phyloP scores from a whole-genome alignment of 1,284 basidiomycete species.

The Austroboletus niveus region DNA sequence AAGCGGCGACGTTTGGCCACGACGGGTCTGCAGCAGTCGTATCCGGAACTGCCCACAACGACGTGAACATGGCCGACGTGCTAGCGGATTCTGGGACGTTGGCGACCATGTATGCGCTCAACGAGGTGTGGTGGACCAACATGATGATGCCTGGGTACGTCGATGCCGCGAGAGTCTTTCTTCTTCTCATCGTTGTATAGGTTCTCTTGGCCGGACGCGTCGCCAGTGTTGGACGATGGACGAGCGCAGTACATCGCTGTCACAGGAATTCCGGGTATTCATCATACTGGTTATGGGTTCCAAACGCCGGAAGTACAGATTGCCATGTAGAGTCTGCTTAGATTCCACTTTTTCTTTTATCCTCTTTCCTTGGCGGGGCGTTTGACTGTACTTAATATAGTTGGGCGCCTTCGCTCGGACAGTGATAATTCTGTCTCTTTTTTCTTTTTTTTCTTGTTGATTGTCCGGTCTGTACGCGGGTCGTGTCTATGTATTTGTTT shows the following conservation, averaged over 20 bases:
- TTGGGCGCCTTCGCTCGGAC: too few relatives aligned
- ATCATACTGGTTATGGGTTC: conserved; percentile 22
- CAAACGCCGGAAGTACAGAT: conserved; percentile 21
- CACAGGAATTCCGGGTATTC: conserved; percentile 19
- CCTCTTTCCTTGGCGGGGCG: too few relatives aligned
- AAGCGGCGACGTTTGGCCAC: too few relatives aligned
- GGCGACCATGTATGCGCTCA: conserved; percentile 69
- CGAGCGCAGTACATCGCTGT: not conserved
- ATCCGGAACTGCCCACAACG: conserved; percentile 24
- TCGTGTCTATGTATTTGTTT: too few relatives aligned
- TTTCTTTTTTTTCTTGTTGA: too few relatives aligned
- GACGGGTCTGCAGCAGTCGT: not conserved
- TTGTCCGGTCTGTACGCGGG: too few relatives aligned
- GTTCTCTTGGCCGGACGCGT: conserved; percentile 33
- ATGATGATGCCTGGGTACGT: conserved; percentile 80
- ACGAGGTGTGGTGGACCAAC: conserved; percentile 69
- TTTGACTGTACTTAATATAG: too few relatives aligned
- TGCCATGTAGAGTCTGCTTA: conserved; percentile 15
- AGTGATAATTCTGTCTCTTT: too few relatives aligned
- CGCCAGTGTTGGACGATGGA: conserved; percentile 27
- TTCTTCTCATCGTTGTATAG: conserved; percentile 6
- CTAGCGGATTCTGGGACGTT: conserved; percentile 57
- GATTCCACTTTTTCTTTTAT: not conserved
- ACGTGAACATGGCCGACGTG: conserved; percentile 39
- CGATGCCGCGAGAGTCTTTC: not conserved